Evolutionary conservation across 2,329 filamentous ascomycete genomes (phyloP), one percentile per base, ranked within the genome.

Genomic region (Dissoconium aciculare): DNA sequence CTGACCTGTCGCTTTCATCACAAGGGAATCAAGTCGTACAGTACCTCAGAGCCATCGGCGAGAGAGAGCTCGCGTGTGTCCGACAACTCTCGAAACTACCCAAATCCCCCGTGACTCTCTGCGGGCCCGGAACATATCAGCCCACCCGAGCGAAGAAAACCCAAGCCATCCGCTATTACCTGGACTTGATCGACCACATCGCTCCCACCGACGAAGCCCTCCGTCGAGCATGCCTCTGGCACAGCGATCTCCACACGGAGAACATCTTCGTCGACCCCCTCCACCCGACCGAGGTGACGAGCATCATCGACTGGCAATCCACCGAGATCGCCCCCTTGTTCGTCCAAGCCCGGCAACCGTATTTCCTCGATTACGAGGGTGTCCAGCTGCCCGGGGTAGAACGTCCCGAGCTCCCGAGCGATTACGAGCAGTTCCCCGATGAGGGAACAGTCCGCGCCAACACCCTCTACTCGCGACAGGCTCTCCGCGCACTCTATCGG

Each of bases 271-370:
- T 54, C 19, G 44, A 50, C 27, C 34, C 41, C 28, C 38, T 39
- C 26, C 37, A 51, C 23, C 47, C 49, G 5, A 47, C 45, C 29
- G 37, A 40, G 30, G 48, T 53, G 26, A 43, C 48, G 10, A 41
- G 40, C 17, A 50, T 54, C 33, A 53, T 56, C 19, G 50, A 55
- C 33, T 56, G 51, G 52, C 46, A 56, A 41, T 26, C 24, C 16
- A 24, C 26, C 4, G 15, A 34, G 14, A 16, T 34, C 15, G 28
- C 31, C 16, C 31, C 35, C 4, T 25, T 37, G 11, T 37, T 34
- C 13, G 17, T 23, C 15, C 32, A 37, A 17, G 35, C 31, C 27
- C 27, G 35, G 6, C 27, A 31, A 12, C 35, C 32, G n/a, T 14
- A 12, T 10, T 28, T 37, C 15, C 27, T 37, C 13, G 27, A 37